Evolutionary conservation across 1,284 basidiomycete species (phyloP).

Genomic region (Cutaneotrichosporon sp.): DNA sequence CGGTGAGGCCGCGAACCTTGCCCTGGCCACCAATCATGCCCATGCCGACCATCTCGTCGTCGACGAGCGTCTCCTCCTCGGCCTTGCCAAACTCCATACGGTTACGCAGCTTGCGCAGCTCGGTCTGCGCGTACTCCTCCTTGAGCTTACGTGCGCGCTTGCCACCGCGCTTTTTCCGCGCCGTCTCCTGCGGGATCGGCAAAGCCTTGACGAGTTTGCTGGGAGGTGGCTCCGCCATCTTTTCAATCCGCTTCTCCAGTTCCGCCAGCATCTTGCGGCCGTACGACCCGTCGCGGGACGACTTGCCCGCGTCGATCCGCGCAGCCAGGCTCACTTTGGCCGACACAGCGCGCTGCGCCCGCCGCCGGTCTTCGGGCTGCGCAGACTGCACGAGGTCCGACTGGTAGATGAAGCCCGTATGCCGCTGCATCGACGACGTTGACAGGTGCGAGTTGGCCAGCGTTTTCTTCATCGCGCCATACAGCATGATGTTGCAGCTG

Average conservation of each 20-base stretch:
- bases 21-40: slow-evolving; percentile 93
- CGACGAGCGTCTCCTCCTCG: slow-evolving; percentile 92
- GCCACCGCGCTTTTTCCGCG: slow-evolving; percentile 91
- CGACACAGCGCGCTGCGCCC: slow-evolving; percentile 85
- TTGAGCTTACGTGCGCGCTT: slow-evolving; percentile 95
- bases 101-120: slow-evolving; percentile 94
- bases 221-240: slow-evolving; percentile 88
- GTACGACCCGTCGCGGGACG: slow-evolving; percentile 73
- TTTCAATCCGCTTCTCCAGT: slow-evolving; percentile 84
- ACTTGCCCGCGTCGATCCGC: slow-evolving; percentile 82
- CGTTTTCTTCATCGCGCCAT: slow-evolving; percentile 85
- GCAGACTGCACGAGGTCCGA: slow-evolving; percentile 78
- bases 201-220: slow-evolving; percentile 89
- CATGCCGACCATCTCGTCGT: slow-evolving; percentile 91
- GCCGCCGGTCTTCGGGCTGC: slow-evolving; percentile 85
- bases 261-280: slow-evolving; percentile 76
- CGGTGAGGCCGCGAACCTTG: slow-evolving; percentile 76
- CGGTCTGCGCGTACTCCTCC: slow-evolving; percentile 93
- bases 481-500: slow-evolving; percentile 88
- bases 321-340: slow-evolving; percentile 88
- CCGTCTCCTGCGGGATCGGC: slow-evolving; percentile 92
- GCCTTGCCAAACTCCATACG: slow-evolving; percentile 92
- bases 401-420: slow-evolving; percentile 95
- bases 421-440: slow-evolving; percentile 67
- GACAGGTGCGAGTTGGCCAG: slow-evolving; percentile 70